Evolutionary conservation across 768 basidiomycete genomes (phyloP).

Genomic region (Podaxis pistillaris): DNA sequence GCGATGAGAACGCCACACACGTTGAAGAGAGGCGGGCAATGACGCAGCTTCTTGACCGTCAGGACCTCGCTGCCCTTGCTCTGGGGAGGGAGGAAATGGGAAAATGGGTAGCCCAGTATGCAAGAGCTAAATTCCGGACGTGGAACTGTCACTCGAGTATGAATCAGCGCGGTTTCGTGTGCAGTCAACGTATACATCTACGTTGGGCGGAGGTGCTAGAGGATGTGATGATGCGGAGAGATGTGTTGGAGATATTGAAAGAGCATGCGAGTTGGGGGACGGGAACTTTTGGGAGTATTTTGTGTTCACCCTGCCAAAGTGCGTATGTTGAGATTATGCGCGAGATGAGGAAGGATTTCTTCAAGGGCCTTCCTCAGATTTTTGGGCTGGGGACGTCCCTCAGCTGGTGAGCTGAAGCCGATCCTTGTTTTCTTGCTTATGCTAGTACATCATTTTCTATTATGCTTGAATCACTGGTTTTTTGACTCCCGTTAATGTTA

Average conservation of each 20-base stretch:
- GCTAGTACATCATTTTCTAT: too few species aligned
- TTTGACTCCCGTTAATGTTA: too few species aligned
- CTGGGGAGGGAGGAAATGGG: slow-evolving; percentile 10
- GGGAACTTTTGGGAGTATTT: slow-evolving; percentile 8
- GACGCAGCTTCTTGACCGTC: slow-evolving; percentile 5
- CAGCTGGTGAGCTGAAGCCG: background rate
- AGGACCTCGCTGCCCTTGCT: slow-evolving; percentile 3
- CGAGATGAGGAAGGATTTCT: slow-evolving; percentile 13
- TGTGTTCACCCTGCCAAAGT: slow-evolving; percentile 12
- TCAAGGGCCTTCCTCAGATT: slow-evolving; percentile 7
- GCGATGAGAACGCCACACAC: background rate
- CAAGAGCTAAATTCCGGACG: slow-evolving; percentile 2
- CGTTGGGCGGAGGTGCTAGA: slow-evolving; percentile 13
- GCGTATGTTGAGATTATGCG: slow-evolving; percentile 12
- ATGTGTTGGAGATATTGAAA: slow-evolving; percentile 16
- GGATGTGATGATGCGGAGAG: slow-evolving; percentile 9
- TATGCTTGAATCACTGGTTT: too few species aligned
- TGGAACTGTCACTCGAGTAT: slow-evolving; percentile 10
- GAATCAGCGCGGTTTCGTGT: slow-evolving; percentile 4
- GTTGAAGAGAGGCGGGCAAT: background rate
- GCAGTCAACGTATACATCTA: slow-evolving; percentile 10
- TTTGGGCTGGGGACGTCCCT: background rate
- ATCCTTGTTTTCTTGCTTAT: too few species aligned
- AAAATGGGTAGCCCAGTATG: slow-evolving; percentile 7
- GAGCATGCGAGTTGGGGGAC: slow-evolving; percentile 12